Base-by-base conservation (phyloP, 768 basidiomycete genomes). In the Tulasnella sp. region DNA sequence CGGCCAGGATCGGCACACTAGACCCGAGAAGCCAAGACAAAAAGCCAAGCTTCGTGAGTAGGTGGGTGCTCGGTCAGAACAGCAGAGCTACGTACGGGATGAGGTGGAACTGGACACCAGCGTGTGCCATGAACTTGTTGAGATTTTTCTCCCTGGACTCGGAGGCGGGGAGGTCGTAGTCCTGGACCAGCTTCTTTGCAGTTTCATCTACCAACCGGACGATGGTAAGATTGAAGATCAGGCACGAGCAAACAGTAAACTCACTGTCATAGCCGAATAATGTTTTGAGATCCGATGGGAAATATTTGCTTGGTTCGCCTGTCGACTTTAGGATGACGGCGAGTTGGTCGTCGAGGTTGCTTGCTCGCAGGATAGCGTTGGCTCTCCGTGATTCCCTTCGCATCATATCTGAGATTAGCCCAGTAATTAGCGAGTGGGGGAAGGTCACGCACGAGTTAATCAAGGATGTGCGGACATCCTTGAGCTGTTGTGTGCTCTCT, bases 81-180 rank as follows among this genome's bases (percentile, higher is more conserved):
- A 69, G 28, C 18, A 31, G 6, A 40, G 16, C 40, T 24, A 80
- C 81, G 42, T 46, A 81, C 81, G 80, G 89, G 80, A 94, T 90
- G 83, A 92, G 86, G 77, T 85, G 86, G 28, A 85, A 78, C 75
- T 85, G 79, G 80, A 83, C 81, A 89, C 91, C 91, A 79, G 91
- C 89, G 83, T 90, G 89, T 42, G 87, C 84, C 85, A 92, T 87
- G 83, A 92, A 92, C n/a, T 87, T 85, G 81, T 89, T 90, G 73
- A 90, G 84, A 83, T 91, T 91, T 81, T 80, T 85, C 76, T 88
- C 86, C 42, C 87, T 84, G 18, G 86, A 83, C 2, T 88, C 87
- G 31, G 88, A 86, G 46, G 87, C 88, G 8, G 83, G 84, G 22
- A 93, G 87, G 1, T 85, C 89, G 81, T 90, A 91, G 77, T 92